These are phyloP conservation scores for Pelagophyceae sp. DNA, from an alignment of 352 stramenopile genomes.

Conservation along the genomic window DNA sequence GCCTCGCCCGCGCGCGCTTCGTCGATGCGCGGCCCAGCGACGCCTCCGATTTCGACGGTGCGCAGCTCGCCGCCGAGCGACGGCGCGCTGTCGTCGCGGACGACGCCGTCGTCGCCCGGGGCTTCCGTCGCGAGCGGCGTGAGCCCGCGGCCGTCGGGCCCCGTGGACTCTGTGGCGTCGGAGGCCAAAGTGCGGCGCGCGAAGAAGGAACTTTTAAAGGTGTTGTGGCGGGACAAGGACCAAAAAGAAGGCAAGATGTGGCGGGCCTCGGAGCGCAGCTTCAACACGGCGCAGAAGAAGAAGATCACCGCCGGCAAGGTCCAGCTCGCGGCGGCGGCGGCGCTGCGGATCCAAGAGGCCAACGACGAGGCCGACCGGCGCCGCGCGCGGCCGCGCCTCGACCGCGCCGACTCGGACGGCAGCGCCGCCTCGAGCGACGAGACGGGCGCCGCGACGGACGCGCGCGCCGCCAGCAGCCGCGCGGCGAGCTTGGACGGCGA, in stretches of 20 bases:
- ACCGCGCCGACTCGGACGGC: neutral
- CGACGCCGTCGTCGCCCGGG: too few species aligned
- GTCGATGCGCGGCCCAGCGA: too few species aligned
- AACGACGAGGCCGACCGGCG: too few species aligned
- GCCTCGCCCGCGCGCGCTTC: too few species aligned
- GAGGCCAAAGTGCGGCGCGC: too few species aligned
- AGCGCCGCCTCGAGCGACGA: neutral
- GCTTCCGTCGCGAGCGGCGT: too few species aligned
- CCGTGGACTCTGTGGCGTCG: too few species aligned
- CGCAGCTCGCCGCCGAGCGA: neutral
- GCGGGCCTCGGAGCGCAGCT: neutral
- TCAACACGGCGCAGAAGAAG: slow-evolving; percentile 21
- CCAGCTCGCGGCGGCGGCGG: neutral
- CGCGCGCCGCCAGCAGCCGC: neutral
- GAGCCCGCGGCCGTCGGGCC: too few species aligned
- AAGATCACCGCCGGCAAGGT: neutral
- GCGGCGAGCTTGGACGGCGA: neutral
- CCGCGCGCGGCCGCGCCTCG: too few species aligned
- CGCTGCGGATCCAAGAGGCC: too few species aligned
- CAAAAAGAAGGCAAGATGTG: slow-evolving; percentile 15
- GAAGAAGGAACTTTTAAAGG: neutral
- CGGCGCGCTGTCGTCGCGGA: too few species aligned
- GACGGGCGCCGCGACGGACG: neutral
- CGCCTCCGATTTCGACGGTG: neutral
- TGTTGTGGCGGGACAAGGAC: slow-evolving; percentile 13